These are phyloP conservation scores for Peniophora sp. DNA, from an alignment of 1,284 basidiomycete genomes.

Conservation along the genomic window DNA sequence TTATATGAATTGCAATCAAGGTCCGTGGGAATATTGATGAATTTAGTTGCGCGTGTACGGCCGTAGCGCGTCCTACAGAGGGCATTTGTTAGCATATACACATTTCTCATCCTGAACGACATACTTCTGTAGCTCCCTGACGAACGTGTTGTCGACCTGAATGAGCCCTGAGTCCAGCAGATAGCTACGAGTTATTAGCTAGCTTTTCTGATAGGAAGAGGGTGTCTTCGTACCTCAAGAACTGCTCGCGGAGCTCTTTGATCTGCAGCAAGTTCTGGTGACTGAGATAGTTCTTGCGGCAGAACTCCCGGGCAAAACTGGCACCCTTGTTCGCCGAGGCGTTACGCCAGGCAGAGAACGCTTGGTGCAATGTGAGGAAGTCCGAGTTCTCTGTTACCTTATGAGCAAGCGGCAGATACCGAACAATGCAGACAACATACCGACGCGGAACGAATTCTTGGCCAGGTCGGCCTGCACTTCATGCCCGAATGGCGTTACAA, in stretches of 20 bases:
- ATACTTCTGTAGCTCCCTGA: constrained; percentile 69
- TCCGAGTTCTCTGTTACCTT: constrained; percentile 78
- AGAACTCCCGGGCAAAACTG: constrained; percentile 64
- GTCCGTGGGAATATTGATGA: constrained; percentile 69
- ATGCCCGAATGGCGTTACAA: constrained; percentile 82
- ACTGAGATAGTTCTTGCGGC: constrained; percentile 79
- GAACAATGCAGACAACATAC: constrained; percentile 32
- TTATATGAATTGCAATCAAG: constrained; percentile 67
- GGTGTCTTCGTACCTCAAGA: constrained; percentile 53
- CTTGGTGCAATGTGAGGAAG: constrained; percentile 90
- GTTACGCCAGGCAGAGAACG: constrained; percentile 82
- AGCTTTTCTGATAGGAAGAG: not conserved
- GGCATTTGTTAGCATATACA: not conserved
- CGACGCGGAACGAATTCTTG: constrained; percentile 73
- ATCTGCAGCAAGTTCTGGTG: constrained; percentile 94
- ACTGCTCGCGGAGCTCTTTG: constrained; percentile 93
- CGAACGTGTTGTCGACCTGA: constrained; percentile 55
- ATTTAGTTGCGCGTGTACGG: constrained; percentile 61
- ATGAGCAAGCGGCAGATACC: constrained; percentile 1
- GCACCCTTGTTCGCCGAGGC: constrained; percentile 65
- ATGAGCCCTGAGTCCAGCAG: constrained; percentile 88
- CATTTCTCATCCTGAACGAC: constrained; percentile 6
- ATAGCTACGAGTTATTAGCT: constrained; percentile 36
- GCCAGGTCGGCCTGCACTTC: constrained; percentile 85
- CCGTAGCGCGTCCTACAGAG: constrained; percentile 61